Conservation (phyloP, 1,284 basidiomycete species). For the Irpex sp. region DNA sequence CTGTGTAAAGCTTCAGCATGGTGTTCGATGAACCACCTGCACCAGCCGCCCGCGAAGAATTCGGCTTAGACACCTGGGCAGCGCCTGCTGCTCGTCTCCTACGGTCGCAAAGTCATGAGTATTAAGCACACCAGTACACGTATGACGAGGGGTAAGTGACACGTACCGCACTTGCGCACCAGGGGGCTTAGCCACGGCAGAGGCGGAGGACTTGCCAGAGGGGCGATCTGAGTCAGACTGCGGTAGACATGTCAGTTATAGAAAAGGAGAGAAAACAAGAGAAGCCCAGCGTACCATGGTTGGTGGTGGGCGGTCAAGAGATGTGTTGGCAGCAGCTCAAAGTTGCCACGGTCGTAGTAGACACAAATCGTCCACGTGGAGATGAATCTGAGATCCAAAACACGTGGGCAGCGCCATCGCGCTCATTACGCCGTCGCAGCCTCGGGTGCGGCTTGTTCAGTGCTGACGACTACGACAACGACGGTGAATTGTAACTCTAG, state of each 20-base stretch:
- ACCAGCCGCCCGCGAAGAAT: conserved; percentile 89
- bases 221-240: conserved; percentile 36
- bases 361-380: conserved; percentile 10
- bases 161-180: conserved; percentile 77
- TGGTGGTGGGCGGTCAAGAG: conserved; percentile 17
- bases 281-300: conserved; percentile 23
- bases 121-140: neutral
- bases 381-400: neutral
- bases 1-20: conserved; percentile 98
- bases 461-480: conserved; percentile 8
- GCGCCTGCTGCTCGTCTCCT: conserved; percentile 80
- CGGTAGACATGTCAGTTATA: neutral
- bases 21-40: conserved; percentile 96
- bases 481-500: neutral
- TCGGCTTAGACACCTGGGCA: conserved; percentile 72
- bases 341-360: conserved; percentile 7
- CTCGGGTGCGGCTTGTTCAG: no score
- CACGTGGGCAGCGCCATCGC: neutral
- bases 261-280: neutral
- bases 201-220: conserved; percentile 18
- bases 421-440: neutral
- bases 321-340: conserved; percentile 25
- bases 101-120: conserved; percentile 4
- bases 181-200: conserved; percentile 63
- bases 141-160: neutral